Evolutionary conservation across 225 moss, liverwort and hornwort species (phyloP).

Genomic region (Asterella californica): DNA sequence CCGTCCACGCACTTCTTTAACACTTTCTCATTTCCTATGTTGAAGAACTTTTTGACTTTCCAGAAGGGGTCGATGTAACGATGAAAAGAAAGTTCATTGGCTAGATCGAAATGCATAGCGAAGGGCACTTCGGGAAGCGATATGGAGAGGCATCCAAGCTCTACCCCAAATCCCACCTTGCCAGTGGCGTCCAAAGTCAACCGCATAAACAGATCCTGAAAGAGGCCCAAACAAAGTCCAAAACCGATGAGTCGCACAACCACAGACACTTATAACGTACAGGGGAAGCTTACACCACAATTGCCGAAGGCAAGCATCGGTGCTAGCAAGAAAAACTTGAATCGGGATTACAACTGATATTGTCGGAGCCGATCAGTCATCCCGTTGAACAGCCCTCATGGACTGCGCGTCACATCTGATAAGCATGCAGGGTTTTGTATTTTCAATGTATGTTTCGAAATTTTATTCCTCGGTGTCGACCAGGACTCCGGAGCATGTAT

Average conservation of each 20-base stretch:
- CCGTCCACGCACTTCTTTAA: slow-evolving; percentile 30
- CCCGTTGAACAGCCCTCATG: not conserved
- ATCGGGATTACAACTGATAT: not conserved
- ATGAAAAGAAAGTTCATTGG: slow-evolving; percentile 28
- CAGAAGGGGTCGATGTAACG: slow-evolving; percentile 44
- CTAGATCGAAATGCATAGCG: slow-evolving; percentile 37
- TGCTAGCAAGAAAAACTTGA: not conserved
- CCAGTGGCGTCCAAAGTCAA: slow-evolving; percentile 51
- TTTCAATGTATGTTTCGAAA: too few relatives aligned
- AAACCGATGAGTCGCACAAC: not conserved
- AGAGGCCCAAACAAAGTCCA: not conserved
- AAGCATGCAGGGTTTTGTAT: too few relatives aligned
- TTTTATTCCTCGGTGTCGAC: too few relatives aligned
- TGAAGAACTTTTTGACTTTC: slow-evolving; percentile 32
- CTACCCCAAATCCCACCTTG: slow-evolving; percentile 50
- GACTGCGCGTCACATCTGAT: not conserved
- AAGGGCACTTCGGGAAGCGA: slow-evolving; percentile 42
- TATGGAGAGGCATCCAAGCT: slow-evolving; percentile 41
- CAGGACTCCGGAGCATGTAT: too few relatives aligned
- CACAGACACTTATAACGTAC: not conserved
- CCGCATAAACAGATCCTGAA: slow-evolving; percentile 52
- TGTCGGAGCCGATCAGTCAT: not conserved
- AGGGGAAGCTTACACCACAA: not conserved
- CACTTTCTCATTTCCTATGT: slow-evolving; percentile 31
- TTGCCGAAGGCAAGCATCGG: not conserved